A percentile compares a stretch with the other conserved stretches of the same genome.
Conservation (phyloP, 148 eudicot species). For the Fagopyrum homotropicum region DNA sequence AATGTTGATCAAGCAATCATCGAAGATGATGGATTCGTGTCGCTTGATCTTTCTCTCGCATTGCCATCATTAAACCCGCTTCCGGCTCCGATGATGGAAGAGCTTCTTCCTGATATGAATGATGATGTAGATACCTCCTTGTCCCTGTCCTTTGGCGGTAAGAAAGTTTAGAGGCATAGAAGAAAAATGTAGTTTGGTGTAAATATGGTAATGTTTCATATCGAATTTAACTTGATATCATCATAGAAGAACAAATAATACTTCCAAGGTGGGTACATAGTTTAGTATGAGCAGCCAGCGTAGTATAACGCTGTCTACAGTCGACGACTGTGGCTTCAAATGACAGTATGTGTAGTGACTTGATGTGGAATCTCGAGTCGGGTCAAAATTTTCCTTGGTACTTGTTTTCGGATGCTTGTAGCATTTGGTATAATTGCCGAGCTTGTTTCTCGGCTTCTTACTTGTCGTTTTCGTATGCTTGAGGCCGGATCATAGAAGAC, state of each 20-base stretch:
- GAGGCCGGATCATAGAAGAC: too few relatives aligned
- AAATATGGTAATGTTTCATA: slow-evolving; percentile 7
- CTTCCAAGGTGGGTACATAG: slow-evolving; percentile 10
- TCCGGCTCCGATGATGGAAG: slow-evolving; percentile 12
- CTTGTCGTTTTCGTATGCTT: not conserved
- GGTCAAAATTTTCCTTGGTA: slow-evolving; percentile 1
- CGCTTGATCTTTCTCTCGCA: slow-evolving; percentile 29
- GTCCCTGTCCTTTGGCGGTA: slow-evolving; percentile 10
- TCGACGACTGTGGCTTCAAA: not conserved
- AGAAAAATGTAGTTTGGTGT: slow-evolving; percentile 3
- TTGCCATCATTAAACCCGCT: slow-evolving; percentile 15
- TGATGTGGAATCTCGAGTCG: not conserved
- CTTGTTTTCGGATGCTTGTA: not conserved
- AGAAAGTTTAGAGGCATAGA: slow-evolving; percentile 9
- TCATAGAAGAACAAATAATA: slow-evolving; percentile 11
- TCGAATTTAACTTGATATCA: not conserved
- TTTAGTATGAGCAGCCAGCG: slow-evolving; percentile 9
- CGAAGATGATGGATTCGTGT: slow-evolving; percentile 8
- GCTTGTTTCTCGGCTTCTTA: not conserved
- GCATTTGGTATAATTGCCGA: slow-evolving; percentile 6
- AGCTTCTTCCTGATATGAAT: slow-evolving; percentile 14
- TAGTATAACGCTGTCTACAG: slow-evolving; percentile 10
- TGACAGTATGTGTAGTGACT: slow-evolving; percentile 7
- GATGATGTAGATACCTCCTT: slow-evolving; percentile 16
- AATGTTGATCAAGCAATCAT: not conserved